Conservation (phyloP, 257 asterid genomes). For the Thymus quinquecostatus region DNA sequence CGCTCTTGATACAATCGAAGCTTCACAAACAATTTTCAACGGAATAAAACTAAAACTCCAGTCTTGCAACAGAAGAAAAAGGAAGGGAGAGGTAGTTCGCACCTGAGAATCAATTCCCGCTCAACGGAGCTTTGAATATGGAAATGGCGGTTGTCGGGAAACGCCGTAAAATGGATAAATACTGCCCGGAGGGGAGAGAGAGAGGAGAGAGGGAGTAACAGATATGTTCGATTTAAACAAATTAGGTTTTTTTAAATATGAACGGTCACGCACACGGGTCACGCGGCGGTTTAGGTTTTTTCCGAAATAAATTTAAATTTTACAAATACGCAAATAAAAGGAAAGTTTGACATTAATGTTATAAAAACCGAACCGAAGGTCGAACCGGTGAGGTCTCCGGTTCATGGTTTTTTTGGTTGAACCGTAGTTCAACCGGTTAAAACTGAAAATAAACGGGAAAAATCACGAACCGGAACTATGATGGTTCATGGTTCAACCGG, state of each 20-base stretch:
- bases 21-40: neutral
- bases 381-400: too few relatives aligned
- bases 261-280: neutral
- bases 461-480: too few relatives aligned
- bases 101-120: constrained; percentile 5
- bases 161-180: constrained; percentile 35
- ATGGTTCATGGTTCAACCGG: too few relatives aligned
- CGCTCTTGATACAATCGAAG: constrained; percentile 12
- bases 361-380: too few relatives aligned
- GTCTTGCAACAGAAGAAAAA: neutral
- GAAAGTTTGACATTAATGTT: too few relatives aligned
- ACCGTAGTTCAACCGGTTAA: too few relatives aligned
- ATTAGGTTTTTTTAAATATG: constrained; percentile 2
- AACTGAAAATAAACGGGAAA: too few relatives aligned
- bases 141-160: constrained; percentile 44
- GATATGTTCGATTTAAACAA: neutral
- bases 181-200: neutral
- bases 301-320: too few relatives aligned
- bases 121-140: constrained; percentile 37
- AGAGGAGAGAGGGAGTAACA: neutral
- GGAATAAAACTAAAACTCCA: constrained; percentile 4
- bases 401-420: too few relatives aligned
- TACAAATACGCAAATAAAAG: too few relatives aligned
- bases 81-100: neutral
- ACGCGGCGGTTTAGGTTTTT: neutral